Evolutionary conservation across 192 early-diverging fungal genomes (phyloP).

Genomic region (Coemansia sp.): DNA sequence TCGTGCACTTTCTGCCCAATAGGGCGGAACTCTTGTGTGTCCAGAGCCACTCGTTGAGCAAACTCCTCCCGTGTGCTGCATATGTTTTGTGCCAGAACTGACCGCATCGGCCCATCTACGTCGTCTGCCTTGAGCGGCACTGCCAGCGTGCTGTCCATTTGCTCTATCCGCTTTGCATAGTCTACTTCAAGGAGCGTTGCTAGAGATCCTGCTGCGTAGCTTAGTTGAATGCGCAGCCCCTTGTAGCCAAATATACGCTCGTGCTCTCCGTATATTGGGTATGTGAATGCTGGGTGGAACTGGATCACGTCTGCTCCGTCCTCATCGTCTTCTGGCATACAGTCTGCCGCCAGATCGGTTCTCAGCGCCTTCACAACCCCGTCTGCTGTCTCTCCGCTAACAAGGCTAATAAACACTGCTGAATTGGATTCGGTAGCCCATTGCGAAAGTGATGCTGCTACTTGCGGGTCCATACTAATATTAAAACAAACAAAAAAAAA

Average conservation of each 20-base stretch:
- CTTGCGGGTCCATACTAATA: conserved; percentile 24
- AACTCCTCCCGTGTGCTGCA: conserved; percentile 65
- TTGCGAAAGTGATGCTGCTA: conserved; percentile 42
- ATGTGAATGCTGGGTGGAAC: conserved; percentile 84
- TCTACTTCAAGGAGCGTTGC: conserved; percentile 64
- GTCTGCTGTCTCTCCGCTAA: conserved; percentile 33
- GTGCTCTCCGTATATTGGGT: conserved; percentile 84
- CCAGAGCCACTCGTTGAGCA: conserved; percentile 57
- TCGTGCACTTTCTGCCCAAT: conserved; percentile 74
- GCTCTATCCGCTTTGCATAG: conserved; percentile 64
- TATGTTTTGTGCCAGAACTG: conserved; percentile 56
- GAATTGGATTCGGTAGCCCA: conserved; percentile 43
- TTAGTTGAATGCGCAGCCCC: conserved; percentile 70
- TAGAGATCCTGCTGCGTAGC: conserved; percentile 77
- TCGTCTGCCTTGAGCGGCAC: conserved; percentile 61
- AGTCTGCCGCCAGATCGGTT: conserved; percentile 31
- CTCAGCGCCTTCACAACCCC: conserved; percentile 31
- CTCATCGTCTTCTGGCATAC: conserved; percentile 16
- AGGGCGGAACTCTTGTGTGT: conserved; percentile 68
- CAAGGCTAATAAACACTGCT: conserved; percentile 41
- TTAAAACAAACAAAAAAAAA: background rate
- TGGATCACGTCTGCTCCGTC: conserved; percentile 44
- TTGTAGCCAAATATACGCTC: conserved; percentile 91
- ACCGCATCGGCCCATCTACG: conserved; percentile 57
- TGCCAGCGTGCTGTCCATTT: conserved; percentile 32